Conservation (phyloP, 345 rosid genomes). For the Lumnitzera littorea region DNA sequence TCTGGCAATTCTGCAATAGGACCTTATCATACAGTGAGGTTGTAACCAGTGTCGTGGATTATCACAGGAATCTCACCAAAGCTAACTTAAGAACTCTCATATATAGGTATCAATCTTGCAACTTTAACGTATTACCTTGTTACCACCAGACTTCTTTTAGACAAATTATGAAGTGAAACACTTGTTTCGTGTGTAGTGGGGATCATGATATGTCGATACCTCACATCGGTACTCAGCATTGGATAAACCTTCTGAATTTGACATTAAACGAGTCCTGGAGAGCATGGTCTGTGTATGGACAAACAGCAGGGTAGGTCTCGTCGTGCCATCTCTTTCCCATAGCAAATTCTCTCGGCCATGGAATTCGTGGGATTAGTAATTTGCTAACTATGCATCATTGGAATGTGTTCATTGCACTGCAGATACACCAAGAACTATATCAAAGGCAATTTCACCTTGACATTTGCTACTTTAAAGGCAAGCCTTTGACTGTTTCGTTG, state of each 20-base stretch:
- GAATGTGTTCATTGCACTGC: not conserved
- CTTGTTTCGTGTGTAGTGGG: slow-evolving; percentile 13
- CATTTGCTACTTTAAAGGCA: slow-evolving; percentile 19
- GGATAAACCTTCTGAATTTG: slow-evolving; percentile 21
- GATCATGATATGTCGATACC: slow-evolving; percentile 29
- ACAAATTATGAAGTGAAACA: no score
- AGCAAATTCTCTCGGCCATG: no score
- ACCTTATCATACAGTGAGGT: slow-evolving; percentile 7
- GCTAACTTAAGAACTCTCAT: slow-evolving; percentile 12
- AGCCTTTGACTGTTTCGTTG: not conserved
- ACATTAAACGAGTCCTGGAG: slow-evolving; percentile 19
- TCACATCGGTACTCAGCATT: slow-evolving; percentile 21
- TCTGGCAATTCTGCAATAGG: slow-evolving; percentile 16
- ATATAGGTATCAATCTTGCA: slow-evolving; percentile 8
- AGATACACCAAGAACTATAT: slow-evolving; percentile 13
- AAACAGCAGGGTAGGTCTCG: slow-evolving; percentile 16
- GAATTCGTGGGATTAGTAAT: no score
- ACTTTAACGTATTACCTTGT: no score
- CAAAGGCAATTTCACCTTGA: slow-evolving; percentile 5
- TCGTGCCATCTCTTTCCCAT: not conserved
- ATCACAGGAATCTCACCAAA: slow-evolving; percentile 16
- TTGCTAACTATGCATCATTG: no score
- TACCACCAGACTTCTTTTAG: no score
- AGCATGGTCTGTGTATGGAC: slow-evolving; percentile 17
- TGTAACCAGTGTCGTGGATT: slow-evolving; percentile 13